Base-by-base conservation (phyloP, 768 basidiomycete genomes). In the Kondoa subrosea region DNA sequence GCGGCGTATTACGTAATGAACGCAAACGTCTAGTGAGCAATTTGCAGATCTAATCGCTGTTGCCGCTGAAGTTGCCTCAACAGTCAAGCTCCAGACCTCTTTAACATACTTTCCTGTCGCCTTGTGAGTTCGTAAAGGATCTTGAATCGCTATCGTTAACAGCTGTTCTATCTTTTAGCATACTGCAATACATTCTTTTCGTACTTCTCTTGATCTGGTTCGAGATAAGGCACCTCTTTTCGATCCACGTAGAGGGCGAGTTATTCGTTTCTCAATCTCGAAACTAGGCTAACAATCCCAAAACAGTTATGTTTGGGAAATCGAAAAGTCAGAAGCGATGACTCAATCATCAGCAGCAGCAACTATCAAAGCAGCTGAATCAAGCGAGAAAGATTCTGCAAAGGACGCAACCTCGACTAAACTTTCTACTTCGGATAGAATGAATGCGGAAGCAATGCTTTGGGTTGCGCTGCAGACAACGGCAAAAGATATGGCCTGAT, bases 1-100 rank as follows among this genome's bases (percentile, higher is more conserved):
- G 87, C 86, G 21, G 86, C 85, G 8, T 92, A 90, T 77, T 92
- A 90, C 75, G 84, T 92, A 74, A 83, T 89, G 79, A 86, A 91
- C 78, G 87, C 87, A 75, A 84, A 87, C 70, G 89, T 91, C 70
- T 91, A 91, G 75, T 88, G 88, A 75, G 84, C n/a, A 30, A 31
- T 31, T 25, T n/a, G n/a, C n/a, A 25, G 25, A 16, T 16, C 15
- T 88, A 0, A 90, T 90, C 12, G 86, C 89, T 71, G 79, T 91
- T 34, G 90, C 91, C 74, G 85, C 85, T 12, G 81, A 92, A 1
- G 79, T 92, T 56, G 89, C 89, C 63, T 89, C 88, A 73, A 85
- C 90, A 71, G 78, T 92, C 73, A 89, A 89, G 75, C 73, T 81
- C 73, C 3, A 2, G 26, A 29, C 25, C 64, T 33, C 64, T 27